Base-by-base conservation (phyloP, 148 eudicot species). In the Rhododendron kiyosumense region DNA sequence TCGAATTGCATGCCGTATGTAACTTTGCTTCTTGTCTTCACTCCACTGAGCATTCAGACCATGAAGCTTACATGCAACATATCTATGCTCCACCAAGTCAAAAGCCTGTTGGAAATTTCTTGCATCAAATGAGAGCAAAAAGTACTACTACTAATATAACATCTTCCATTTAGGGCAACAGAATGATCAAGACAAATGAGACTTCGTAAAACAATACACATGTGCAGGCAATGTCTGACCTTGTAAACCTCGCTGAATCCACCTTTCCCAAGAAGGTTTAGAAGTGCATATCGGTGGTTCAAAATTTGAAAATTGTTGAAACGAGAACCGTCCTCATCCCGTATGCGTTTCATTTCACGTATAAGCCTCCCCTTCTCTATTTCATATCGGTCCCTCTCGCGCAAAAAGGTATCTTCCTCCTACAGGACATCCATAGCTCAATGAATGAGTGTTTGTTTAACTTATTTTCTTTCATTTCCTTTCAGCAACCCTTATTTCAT, bases 11-110 rank as follows among this genome's bases (percentile, higher is more conserved):
- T 97, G 99, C 76, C 99, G 89, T 86, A 95, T 92, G 89, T 97
- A 97, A 88, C 98, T 97, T 94, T 95, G 98, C 91, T 97, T 97
- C 92, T 97, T 97, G 57, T 97, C 99, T 92, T 97, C 99, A 85
- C 96, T 95, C 99, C 99, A 97, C 78, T 97, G 96, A 61, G 96
- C 93, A 91, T 95, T 93, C 86, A 97, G 84, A 79, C 99, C 98
- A 89, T 97, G 99, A 87, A 97, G 98, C 93, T 97, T 97, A 91
- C 99, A 97, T 17, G 99, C 99, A 78, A 97, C 99, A 76, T 93
- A 97, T 87, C 98, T 93, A 88, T 97, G 94, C 88, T 97, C 99
- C 88, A 97, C 93, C 94, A 97, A 93, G 92, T 97, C 99, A 92
- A 86, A 97, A 85, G 99, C 99, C 99, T 97, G 98, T 90, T 83